Conservation (phyloP, 805 yeast species). For the Candida arabinofermentans region DNA sequence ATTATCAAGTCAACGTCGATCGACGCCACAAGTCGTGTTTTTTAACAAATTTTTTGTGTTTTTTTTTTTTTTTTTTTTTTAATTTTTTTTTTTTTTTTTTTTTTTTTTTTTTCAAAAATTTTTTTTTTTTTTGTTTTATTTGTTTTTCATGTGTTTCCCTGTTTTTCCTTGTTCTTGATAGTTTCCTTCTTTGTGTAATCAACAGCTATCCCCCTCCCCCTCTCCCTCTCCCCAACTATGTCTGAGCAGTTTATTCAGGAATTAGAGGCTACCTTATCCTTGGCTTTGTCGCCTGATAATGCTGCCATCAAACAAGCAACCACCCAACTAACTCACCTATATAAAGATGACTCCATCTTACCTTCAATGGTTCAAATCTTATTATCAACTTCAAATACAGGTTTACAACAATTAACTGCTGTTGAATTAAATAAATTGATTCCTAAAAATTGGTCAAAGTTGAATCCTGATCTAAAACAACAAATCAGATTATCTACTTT, state of each 20-base stretch:
- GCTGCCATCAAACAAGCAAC: conserved; percentile 82
- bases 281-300: conserved; percentile 78
- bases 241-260: conserved; percentile 53
- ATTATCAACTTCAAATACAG: conserved; percentile 63
- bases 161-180: not conserved
- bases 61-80: not conserved
- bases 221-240: not conserved
- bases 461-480: conserved; percentile 47
- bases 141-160: not conserved
- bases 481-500: conserved; percentile 67
- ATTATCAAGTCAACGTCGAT: too few species aligned
- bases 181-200: not conserved
- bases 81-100: not conserved
- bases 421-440: conserved; percentile 91
- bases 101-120: not conserved
- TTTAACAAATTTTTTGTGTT: too few species aligned
- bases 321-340: conserved; percentile 66
- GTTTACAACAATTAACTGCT: conserved; percentile 87
- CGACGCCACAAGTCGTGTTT: not conserved
- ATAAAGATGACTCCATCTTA: conserved; percentile 63
- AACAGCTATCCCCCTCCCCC: not conserved
- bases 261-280: conserved; percentile 74
- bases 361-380: conserved; percentile 82
- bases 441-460: conserved; percentile 60
- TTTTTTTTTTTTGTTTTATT: not conserved